Conservation (phyloP, 169 alveolate genomes). For the Amoebophrya sp. region DNA sequence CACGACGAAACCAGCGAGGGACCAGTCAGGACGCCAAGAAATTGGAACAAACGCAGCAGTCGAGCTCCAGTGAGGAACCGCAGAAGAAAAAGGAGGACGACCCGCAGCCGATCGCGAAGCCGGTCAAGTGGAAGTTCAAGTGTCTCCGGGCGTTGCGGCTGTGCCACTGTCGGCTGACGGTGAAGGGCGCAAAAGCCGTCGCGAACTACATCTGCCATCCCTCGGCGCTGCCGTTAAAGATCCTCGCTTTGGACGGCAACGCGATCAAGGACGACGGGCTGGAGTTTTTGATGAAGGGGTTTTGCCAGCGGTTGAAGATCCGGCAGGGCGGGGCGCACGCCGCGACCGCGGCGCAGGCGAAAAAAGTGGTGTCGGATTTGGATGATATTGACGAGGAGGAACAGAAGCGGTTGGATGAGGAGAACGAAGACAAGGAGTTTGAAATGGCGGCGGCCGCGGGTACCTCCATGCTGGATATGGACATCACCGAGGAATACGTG, state of each 20-base stretch:
- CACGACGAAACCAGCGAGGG: no score
- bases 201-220: conserved; percentile 18
- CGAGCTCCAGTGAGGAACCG: no score
- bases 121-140: neutral
- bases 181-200: neutral
- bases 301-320: conserved; percentile 14
- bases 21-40: no score
- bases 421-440: neutral
- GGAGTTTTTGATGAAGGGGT: neutral
- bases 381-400: conserved; percentile 10
- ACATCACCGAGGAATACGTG: conserved; percentile 10
- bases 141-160: neutral
- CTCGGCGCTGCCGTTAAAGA: neutral
- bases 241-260: neutral
- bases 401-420: neutral
- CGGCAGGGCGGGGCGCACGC: conserved; percentile 22
- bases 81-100: no score
- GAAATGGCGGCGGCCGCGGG: neutral
- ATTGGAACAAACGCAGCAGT: neutral
- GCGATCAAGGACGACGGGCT: conserved; percentile 2
- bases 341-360: neutral
- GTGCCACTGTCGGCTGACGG: conserved; percentile 11
- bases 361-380: neutral
- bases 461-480: neutral
- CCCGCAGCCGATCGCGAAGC: neutral